Evolutionary conservation across 257 asterid species (phyloP).

Genomic region (Solanum medicagineum): DNA sequence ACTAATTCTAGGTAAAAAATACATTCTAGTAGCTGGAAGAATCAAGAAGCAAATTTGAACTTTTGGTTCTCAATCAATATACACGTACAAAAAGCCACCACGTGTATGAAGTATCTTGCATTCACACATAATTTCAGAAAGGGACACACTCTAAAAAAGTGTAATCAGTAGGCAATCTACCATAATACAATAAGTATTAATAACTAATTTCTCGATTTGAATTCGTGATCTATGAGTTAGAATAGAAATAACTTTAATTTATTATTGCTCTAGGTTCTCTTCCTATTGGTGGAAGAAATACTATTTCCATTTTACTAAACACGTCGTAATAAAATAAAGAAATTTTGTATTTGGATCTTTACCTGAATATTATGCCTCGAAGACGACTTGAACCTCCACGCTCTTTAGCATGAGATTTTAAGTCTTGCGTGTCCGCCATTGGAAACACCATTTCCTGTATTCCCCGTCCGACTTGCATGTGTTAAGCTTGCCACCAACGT

Average conservation of each 20-base stretch:
- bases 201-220: neutral
- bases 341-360: too few relatives aligned
- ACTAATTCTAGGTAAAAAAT: neutral
- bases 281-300: too few relatives aligned
- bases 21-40: neutral
- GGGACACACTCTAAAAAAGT: rapidly evolving
- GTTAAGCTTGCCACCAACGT: too few relatives aligned
- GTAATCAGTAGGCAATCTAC: neutral
- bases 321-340: too few relatives aligned
- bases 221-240: neutral
- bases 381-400: too few relatives aligned
- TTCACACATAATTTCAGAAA: neutral
- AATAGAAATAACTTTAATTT: neutral
- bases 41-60: neutral
- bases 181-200: neutral
- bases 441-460: too few relatives aligned
- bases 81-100: neutral
- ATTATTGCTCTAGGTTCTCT: neutral
- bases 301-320: too few relatives aligned
- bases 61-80: neutral
- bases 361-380: too few relatives aligned
- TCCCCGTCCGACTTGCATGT: too few relatives aligned
- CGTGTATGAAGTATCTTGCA: neutral
- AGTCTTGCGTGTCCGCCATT: too few relatives aligned
- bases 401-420: too few relatives aligned